Evolutionary conservation across 371 early-diverging fungal species (phyloP).

Genomic region (Phascolomyces articulosus): DNA sequence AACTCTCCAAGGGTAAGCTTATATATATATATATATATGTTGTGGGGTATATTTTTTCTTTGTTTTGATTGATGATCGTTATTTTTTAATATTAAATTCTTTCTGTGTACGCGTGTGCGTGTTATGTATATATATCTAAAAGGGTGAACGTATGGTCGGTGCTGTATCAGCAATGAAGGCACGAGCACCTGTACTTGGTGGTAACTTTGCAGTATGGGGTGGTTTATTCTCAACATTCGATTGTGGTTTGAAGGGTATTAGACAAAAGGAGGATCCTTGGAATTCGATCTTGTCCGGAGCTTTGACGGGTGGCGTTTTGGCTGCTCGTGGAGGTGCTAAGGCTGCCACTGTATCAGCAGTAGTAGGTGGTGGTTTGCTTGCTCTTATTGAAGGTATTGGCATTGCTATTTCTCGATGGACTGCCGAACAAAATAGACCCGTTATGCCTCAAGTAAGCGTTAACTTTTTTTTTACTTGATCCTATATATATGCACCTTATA

Average conservation of each 20-base stretch:
- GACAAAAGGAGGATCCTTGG: conserved; percentile 98
- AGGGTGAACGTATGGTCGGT: conserved; percentile 90
- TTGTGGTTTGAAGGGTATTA: conserved; percentile 87
- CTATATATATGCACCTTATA: no score
- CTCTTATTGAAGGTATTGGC: conserved; percentile 93
- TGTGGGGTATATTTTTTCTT: no score
- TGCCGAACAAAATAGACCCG: conserved; percentile 62
- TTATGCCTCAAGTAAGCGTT: conserved; percentile 57
- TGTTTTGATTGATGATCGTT: no score
- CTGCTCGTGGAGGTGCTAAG: conserved; percentile 89
- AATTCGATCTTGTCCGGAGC: conserved; percentile 92
- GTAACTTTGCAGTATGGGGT: conserved; percentile 99
- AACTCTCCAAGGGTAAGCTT: conserved; percentile 88
- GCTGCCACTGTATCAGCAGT: conserved; percentile 86
- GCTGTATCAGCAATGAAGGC: conserved; percentile 89
- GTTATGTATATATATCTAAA: background rate
- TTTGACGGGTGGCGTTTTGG: conserved; percentile 92
- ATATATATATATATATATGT: no score
- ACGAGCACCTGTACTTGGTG: conserved; percentile 93
- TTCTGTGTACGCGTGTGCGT: no score
- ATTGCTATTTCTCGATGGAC: conserved; percentile 70
- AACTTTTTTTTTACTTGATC: no score
- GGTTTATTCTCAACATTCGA: conserved; percentile 96
- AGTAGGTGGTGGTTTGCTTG: conserved; percentile 91
- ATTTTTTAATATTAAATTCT: no score